A percentile compares a stretch with the other conserved stretches of the same genome.
Evolutionary conservation across 306 rosid species (phyloP).

Genomic region (Cicer bijugum): DNA sequence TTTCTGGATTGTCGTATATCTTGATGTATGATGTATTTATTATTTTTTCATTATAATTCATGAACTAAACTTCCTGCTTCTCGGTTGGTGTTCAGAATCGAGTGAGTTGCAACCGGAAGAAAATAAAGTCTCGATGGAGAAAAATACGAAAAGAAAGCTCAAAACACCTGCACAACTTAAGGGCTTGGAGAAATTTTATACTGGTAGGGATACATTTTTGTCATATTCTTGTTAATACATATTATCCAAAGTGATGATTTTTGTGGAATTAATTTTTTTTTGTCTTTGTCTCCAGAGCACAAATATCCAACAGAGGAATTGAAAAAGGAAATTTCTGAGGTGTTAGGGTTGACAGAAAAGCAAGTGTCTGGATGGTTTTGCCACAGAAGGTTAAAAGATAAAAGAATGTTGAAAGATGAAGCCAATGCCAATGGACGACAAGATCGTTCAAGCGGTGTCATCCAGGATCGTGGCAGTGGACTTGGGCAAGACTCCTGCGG

Average conservation of each 20-base stretch:
- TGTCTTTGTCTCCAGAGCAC: conserved; percentile 61
- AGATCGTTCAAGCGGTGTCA: conserved; percentile 88
- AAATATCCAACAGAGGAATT: conserved; percentile 93
- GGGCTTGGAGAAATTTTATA: conserved; percentile 84
- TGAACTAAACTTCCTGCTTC: conserved; percentile 37
- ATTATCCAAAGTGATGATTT: conserved; percentile 29
- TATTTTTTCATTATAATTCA: not conserved
- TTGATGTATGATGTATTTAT: not conserved
- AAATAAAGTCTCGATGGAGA: conserved; percentile 68
- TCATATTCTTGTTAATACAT: conserved; percentile 32
- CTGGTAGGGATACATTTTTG: conserved; percentile 58
- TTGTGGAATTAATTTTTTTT: conserved; percentile 21
- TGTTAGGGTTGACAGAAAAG: conserved; percentile 83
- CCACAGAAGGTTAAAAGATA: conserved; percentile 96
- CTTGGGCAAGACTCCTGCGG: conserved; percentile 98
- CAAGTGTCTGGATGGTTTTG: conserved; percentile 99
- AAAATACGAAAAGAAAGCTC: conserved; percentile 75
- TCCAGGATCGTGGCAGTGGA: conserved; percentile 94
- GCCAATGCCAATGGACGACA: conserved; percentile 72
- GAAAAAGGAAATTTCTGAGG: conserved; percentile 72
- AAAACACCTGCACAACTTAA: conserved; percentile 83
- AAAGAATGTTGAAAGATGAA: conserved; percentile 69
- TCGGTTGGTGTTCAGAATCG: conserved; percentile 61
- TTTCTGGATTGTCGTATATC: conserved; percentile 23
- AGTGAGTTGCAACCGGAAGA: conserved; percentile 73